Evolutionary conservation across 345 rosid species (phyloP).

Genomic region (Dipteronia dyeriana): DNA sequence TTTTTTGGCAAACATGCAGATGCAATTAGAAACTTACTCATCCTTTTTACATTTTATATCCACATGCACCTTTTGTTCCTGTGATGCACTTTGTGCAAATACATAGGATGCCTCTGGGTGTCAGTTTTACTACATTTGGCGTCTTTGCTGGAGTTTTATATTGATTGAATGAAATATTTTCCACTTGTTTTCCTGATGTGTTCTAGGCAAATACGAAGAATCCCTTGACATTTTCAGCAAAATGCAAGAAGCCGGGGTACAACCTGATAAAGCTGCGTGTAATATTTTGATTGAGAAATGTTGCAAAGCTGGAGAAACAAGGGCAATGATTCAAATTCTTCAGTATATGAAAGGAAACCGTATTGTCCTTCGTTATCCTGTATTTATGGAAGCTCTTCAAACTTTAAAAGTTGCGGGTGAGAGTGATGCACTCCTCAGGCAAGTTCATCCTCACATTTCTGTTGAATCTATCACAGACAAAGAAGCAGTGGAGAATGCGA

Average conservation of each 20-base stretch:
- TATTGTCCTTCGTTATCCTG: constrained; percentile 64
- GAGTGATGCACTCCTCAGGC: constrained; percentile 56
- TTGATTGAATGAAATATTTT: constrained; percentile 13
- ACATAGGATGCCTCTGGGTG: constrained; percentile 5
- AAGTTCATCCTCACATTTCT: constrained; percentile 70
- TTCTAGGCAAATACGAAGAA: constrained; percentile 65
- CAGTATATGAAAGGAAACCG: constrained; percentile 57
- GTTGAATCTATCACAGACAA: constrained; percentile 27
- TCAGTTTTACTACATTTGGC: constrained; percentile 14
- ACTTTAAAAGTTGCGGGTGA: constrained; percentile 48
- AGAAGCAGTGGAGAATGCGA: constrained; percentile 19
- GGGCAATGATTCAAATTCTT: constrained; percentile 52
- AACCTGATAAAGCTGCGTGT: constrained; percentile 91
- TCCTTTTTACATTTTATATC: background rate
- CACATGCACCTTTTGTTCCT: background rate
- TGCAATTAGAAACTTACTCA: background rate
- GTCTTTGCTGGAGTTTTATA: constrained; percentile 17
- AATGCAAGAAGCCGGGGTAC: constrained; percentile 81
- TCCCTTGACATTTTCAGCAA: constrained; percentile 66
- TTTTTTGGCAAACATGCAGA: background rate
- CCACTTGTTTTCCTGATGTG: constrained; percentile 23
- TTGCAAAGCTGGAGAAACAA: constrained; percentile 54
- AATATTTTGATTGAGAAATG: constrained; percentile 75
- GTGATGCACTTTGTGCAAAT: background rate
- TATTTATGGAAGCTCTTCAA: constrained; percentile 57